Conservation (phyloP, 352 stramenopile species). For the Halophytophthora polymorphica region DNA sequence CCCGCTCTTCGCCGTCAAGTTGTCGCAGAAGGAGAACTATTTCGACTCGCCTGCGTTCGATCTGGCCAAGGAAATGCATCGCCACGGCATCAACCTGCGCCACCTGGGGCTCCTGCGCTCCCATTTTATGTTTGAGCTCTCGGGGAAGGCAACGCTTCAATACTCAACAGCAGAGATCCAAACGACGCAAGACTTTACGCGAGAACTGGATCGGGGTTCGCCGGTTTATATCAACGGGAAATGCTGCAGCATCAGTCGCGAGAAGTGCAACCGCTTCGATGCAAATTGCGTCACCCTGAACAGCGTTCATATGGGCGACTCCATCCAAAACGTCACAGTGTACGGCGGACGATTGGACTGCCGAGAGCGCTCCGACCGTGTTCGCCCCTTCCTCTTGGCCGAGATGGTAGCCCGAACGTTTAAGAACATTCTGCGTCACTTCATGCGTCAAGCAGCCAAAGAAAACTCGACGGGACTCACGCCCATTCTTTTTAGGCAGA, state of each 20-base stretch:
- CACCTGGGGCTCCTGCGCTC: conserved; percentile 83
- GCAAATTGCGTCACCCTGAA: conserved; percentile 61
- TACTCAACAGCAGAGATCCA: conserved; percentile 79
- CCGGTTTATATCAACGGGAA: conserved; percentile 56
- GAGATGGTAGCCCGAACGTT: conserved; percentile 88
- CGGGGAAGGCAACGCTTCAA: conserved; percentile 73
- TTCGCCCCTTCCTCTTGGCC: conserved; percentile 67
- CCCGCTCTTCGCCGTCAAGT: conserved; percentile 72
- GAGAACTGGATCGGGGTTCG: conserved; percentile 74
- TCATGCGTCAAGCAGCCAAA: conserved; percentile 48
- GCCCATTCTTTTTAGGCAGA: conserved; percentile 38
- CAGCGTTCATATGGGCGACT: conserved; percentile 51
- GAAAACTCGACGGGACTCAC: conserved; percentile 38
- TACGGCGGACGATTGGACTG: conserved; percentile 66
- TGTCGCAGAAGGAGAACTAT: conserved; percentile 60
- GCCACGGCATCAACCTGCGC: conserved; percentile 87
- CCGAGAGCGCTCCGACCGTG: conserved; percentile 38
- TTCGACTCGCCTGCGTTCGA: conserved; percentile 48
- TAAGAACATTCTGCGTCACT: conserved; percentile 84
- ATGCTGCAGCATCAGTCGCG: conserved; percentile 49
- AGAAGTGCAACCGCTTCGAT: conserved; percentile 45
- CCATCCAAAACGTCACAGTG: conserved; percentile 67
- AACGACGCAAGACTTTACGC: conserved; percentile 79
- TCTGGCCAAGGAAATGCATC: conserved; percentile 82
- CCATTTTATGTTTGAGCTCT: conserved; percentile 75